A percentile compares a stretch with the other conserved stretches of the same genome.
Conservation (phyloP, 106 monocot species). For the Dendrobium officinale region DNA sequence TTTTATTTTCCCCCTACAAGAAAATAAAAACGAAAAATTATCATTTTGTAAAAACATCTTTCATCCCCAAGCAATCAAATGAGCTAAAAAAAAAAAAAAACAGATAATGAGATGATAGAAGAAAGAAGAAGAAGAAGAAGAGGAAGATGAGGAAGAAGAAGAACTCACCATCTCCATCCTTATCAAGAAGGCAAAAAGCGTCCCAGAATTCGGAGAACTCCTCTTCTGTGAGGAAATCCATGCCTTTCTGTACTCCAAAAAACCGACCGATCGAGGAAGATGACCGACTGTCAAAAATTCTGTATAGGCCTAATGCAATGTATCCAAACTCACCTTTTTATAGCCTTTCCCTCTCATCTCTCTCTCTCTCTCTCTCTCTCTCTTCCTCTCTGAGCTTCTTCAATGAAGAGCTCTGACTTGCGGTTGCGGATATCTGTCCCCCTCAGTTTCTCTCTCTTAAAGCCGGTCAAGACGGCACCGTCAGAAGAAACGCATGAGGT, state of each 20-base stretch:
- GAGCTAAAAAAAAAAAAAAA: not conserved
- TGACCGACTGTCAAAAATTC: no score
- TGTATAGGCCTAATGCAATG: no score
- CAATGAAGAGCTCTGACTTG: no score
- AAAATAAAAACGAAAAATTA: no score
- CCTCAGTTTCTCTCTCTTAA: not conserved
- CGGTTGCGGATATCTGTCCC: no score
- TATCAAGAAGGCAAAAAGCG: conserved; percentile 83
- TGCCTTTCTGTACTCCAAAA: not conserved
- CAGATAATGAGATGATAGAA: not conserved
- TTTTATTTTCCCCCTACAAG: no score
- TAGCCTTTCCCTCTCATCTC: no score
- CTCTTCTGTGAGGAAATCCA: conserved; percentile 49
- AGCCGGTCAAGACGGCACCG: not conserved
- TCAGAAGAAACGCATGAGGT: not conserved
- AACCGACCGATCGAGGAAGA: not conserved
- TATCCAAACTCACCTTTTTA: no score
- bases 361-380: no score
- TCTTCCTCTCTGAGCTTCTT: no score
- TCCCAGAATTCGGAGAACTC: conserved; percentile 73
- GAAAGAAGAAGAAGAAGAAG: not conserved
- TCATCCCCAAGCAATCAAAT: not conserved
- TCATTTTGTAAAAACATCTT: no score
- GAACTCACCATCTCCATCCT: conserved; percentile 75
- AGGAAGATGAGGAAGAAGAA: not conserved